phyloP scores from a whole-genome alignment of 1,284 basidiomycete species.

The Irpex sp. region DNA sequence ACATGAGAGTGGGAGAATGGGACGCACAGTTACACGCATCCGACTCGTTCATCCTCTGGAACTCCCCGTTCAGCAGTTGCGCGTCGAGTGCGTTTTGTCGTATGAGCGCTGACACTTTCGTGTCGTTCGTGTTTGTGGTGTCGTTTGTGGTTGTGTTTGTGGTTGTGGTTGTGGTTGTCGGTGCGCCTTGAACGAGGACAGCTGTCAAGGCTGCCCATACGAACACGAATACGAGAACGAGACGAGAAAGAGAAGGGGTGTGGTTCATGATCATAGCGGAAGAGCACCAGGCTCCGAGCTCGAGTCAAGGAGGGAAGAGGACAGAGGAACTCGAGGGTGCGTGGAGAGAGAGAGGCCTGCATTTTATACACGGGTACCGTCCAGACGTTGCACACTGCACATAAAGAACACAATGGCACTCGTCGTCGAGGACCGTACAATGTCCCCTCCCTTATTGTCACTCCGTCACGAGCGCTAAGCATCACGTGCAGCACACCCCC shows the following conservation, averaged over 20 bases:
- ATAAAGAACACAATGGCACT: neutral
- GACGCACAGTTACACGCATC: constrained; percentile 40
- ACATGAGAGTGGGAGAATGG: neutral
- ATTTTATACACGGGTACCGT: neutral
- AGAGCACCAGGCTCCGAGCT: constrained; percentile 19
- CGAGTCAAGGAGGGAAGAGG: neutral
- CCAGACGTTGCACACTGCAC: neutral
- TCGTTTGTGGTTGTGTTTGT: neutral
- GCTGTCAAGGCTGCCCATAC: constrained; percentile 12
- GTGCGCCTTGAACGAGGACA: constrained; percentile 21
- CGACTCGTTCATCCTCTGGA: constrained; percentile 29
- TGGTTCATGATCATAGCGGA: neutral
- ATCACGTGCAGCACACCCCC: constrained; percentile 8
- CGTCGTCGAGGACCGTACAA: neutral
- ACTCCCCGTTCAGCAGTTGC: constrained; percentile 44
- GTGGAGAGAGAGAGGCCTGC: neutral
- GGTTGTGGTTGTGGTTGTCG: constrained; percentile 16
- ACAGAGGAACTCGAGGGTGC: neutral
- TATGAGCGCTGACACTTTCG: constrained; percentile 30
- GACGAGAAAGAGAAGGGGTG: neutral
- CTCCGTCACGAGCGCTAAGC: neutral
- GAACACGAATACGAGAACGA: constrained; percentile 9
- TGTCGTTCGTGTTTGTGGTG: neutral
- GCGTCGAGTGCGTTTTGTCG: constrained; percentile 42
- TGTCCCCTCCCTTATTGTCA: neutral